Base-by-base conservation (phyloP, 805 yeast species). In the Metschnikowia corniflorae region DNA sequence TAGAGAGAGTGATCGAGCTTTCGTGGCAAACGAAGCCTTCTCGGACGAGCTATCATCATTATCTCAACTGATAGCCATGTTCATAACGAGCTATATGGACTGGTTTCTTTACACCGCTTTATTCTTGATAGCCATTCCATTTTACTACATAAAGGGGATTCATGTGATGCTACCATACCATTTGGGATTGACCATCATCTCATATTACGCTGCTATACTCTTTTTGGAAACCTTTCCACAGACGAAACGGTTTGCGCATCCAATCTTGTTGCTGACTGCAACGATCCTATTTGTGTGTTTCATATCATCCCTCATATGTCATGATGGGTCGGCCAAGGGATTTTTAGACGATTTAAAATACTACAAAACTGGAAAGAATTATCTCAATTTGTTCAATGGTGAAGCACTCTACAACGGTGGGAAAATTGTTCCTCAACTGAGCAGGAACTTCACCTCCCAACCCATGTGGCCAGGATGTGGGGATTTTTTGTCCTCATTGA, bases 391-490 rank as follows among this genome's bases (percentile, higher is more conserved):
- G 18, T 81, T 82, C 55, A 71, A 71, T 47, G 55, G 61, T 17
- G 43, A 58, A 16, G 49, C 55, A 3, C 33, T 59, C 46, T 42
- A 57, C 29, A 51, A 63, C 23, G 58, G 51, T 26, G 65, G 68
- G 5, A 47, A 56, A 16, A 34, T 40, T 5, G 36, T 44, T 10
- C 48, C 50, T 3, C 28, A 21, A 3, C 16, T 20, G 14, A 25
- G 21, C 3, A 17, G 14, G 8, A 24, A 54, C 27, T 51, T 39
- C 26, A 63, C 71, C 0, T 50, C 58, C 4, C 57, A 63, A 2
- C 68, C 70, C 1, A 53, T 58, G 15, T 72, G 77, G 73, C 93
- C 94, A 1, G 95, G 95, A 0, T 85, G 89, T 10, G 95, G 95
- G 2, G 94, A 85, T 53, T 65, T 85, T 13, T 67, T 85, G 26